phyloP scores from a whole-genome alignment of 2,329 filamentous ascomycete genomes.

The Stagonosporopsis vannaccii region DNA sequence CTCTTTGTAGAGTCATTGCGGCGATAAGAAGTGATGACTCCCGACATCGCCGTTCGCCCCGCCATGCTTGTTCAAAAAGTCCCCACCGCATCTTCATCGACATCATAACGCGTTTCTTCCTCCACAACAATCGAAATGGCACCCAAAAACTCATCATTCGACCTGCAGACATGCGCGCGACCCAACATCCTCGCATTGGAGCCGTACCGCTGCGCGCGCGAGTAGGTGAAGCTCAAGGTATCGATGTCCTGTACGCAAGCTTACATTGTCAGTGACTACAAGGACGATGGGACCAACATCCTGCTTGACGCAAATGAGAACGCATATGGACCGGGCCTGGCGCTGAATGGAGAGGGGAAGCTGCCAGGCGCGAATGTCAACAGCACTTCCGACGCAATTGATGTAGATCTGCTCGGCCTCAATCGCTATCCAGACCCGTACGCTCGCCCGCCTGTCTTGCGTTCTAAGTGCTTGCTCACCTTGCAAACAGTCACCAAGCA shows the following conservation, averaged over 20 bases:
- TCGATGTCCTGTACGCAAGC: neutral
- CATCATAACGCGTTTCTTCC: slow-evolving; percentile 7
- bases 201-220: slow-evolving; percentile 62
- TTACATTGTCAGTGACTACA: slow-evolving; percentile 78
- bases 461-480: neutral
- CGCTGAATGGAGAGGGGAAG: slow-evolving; percentile 57
- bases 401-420: slow-evolving; percentile 80
- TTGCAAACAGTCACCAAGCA: slow-evolving; percentile 71
- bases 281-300: slow-evolving; percentile 95
- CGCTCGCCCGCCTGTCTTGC: slow-evolving; percentile 20
- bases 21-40: slow-evolving; percentile 22
- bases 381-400: slow-evolving; percentile 52
- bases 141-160: slow-evolving; percentile 48
- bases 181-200: slow-evolving; percentile 61
- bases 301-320: slow-evolving; percentile 99
- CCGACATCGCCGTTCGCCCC: slow-evolving; percentile 33
- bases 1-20: slow-evolving; percentile 13
- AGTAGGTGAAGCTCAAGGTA: slow-evolving; percentile 51
- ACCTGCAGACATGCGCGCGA: slow-evolving; percentile 59
- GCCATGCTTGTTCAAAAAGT: slow-evolving; percentile 35
- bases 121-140: slow-evolving; percentile 31
- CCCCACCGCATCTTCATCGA: slow-evolving; percentile 20
- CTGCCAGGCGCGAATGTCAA: slow-evolving; percentile 54
- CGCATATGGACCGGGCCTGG: slow-evolving; percentile 84
- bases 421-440: slow-evolving; percentile 94